Base-by-base conservation (phyloP, 176 grass and related monocot genomes). In the Aegilops sharonensis region DNA sequence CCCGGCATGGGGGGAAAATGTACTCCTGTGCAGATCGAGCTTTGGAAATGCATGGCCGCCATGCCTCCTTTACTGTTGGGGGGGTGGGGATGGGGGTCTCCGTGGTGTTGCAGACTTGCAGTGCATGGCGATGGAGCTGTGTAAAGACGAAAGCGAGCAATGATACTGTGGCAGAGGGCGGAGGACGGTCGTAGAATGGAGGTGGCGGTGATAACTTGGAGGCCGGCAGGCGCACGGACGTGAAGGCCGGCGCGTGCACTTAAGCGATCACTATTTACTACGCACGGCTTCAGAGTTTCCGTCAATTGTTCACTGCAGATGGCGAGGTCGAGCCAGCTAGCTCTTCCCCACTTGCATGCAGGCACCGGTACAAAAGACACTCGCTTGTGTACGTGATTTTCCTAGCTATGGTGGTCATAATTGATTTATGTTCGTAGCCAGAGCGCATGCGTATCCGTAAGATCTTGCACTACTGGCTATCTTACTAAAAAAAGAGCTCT, bases 201-300 rank as follows among this genome's bases (percentile, higher is more conserved):
- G 31, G 31, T 31, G 31, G 31, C 50, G 27, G 27, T 66, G 67
- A 66, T 89, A 74, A 80, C 64, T 80, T 45, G 82, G 68, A 57
- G 67, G 77, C 56, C 18, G 54, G 54, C 68, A 75, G 68, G 15
- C 27, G 82, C 77, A 85, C 87, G 87, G 77, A 4, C 68, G 42
- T 35, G 24, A 67, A 57, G 69, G 23, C 77, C 43, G 52, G 20
- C 76, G 42, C 75, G 81, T 89, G 81, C 75, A 43, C 65, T 64
- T 21, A 39, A 59, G 60, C 20, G 4, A 10, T 4, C 60, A 66
- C 72, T 67, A 21, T 39, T 21, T 11, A 1, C 31, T 20, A 35
- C 11, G 11, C 11, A 29, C 56, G 56, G 14, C 65, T 34, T 18
- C 30, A 34, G 30, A 68, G 6, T 4, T 68, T 34, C 20, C 50